Base-by-base conservation (phyloP, 805 yeast genomes). In the Barnettozyma siamensis region DNA sequence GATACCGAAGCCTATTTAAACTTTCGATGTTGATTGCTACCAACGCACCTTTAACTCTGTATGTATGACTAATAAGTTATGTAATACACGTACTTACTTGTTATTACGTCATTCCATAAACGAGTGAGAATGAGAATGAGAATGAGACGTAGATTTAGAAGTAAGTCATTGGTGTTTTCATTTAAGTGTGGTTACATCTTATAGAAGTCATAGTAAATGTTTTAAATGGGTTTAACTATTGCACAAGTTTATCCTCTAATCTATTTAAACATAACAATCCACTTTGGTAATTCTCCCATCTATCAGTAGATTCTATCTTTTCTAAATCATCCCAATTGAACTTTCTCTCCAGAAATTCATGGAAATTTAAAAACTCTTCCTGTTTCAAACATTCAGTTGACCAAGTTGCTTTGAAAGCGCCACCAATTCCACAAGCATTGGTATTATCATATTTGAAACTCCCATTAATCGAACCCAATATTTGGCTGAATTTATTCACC, bases 341-440 rank as follows among this genome's bases (percentile, higher is more conserved):
- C 17, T 62, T 72, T 42, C 56, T 63, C 57, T 52, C 65, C 51
- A 70, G 57, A 67, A 81, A 67, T 42, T 66, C 53, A 60, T 64
- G 72, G 63, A 71, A 75, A 5, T 57, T 51, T 4, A 44, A 16
- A 13, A 29, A 31, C 10, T 34, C 19, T 2, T 47, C 49, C 6
- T 51, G 47, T 2, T 42, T 35, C 13, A 55, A 43, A 9, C 51
- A 51, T 16, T 53, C 48, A 19, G 42, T 39, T 30, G 86, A 75
- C 94, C 94, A 88, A 36, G 80, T 67, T 1, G 95, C 91, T 57
- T 85, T 83, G 63, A 73, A 85, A 32, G 94, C 91, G 4, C 96
- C 95, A 20, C 96, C 96, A 28, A 86, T 61, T 0, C 96, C 96
- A 70, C 96, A 88, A 1, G 96, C 93, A 62, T 88, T 88, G 7